Conservation (phyloP, 164 flowering plant species). For the Aristolochia californica region DNA sequence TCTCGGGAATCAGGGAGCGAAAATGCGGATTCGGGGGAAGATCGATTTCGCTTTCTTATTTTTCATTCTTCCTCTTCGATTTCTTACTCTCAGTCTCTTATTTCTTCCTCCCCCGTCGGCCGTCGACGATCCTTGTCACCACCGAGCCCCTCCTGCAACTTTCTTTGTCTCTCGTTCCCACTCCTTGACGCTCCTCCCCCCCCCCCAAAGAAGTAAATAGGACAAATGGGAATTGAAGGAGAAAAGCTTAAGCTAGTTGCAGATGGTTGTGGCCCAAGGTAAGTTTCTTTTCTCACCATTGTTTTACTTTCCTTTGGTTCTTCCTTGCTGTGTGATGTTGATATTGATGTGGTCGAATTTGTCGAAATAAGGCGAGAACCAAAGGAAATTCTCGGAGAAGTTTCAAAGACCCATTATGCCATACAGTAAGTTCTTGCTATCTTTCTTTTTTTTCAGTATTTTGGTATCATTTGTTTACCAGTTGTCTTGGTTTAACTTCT, state of each 20-base stretch:
- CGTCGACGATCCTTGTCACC: too few relatives aligned
- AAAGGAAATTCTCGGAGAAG: conserved; percentile 53
- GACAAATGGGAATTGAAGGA: conserved; percentile 28
- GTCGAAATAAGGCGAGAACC: conserved; percentile 24
- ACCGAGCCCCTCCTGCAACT: too few relatives aligned
- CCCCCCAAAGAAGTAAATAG: conserved; percentile 39
- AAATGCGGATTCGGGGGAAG: too few relatives aligned
- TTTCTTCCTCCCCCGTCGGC: too few relatives aligned
- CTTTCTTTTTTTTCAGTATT: background rate
- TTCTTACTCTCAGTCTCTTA: too few relatives aligned
- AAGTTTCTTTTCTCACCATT: conserved; percentile 25
- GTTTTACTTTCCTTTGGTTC: background rate
- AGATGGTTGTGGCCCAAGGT: conserved; percentile 62
- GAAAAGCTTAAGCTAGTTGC: conserved; percentile 51
- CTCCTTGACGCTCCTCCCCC: too few relatives aligned
- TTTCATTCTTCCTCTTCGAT: too few relatives aligned
- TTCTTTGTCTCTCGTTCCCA: too few relatives aligned
- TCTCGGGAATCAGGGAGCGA: too few relatives aligned
- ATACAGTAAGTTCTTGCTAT: conserved; percentile 71
- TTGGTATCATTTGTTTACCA: background rate
- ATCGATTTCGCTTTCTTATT: too few relatives aligned
- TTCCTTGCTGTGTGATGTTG: background rate
- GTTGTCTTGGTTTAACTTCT: background rate
- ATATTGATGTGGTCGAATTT: background rate
- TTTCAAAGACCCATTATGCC: conserved; percentile 61